Evolutionary conservation across 2,329 filamentous ascomycete species (phyloP).

Genomic region (Zymoseptoria ardabiliae): DNA sequence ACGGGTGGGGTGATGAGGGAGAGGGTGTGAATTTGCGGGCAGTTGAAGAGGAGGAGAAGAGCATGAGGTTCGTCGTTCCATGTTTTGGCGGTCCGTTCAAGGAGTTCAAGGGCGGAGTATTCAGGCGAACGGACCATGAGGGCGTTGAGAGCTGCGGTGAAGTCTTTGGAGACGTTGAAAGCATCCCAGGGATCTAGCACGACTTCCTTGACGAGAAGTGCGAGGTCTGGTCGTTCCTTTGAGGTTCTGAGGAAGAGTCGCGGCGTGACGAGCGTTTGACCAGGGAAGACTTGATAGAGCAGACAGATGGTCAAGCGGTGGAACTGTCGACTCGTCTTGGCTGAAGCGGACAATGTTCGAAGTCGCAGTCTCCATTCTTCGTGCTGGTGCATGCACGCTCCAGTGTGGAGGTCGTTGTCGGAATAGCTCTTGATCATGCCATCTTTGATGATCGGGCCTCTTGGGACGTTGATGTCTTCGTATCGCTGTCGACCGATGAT

Average conservation of each 20-base stretch:
- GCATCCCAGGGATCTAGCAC: constrained; percentile 4
- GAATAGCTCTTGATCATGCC: background rate
- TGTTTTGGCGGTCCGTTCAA: background rate
- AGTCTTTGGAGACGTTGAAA: background rate
- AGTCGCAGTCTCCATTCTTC: constrained; percentile 1
- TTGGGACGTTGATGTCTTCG: constrained; percentile 4
- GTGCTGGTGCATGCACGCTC: constrained; percentile 3
- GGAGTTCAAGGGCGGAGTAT: background rate
- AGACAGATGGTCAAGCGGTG: background rate
- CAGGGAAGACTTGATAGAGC: constrained; percentile 3
- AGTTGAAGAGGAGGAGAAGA: constrained; percentile 1
- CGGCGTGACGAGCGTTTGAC: constrained; percentile 4
- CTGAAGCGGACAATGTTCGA: constrained; percentile 3
- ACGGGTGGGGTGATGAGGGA: background rate
- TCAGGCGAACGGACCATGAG: background rate
- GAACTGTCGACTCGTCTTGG: background rate
- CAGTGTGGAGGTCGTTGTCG: constrained; percentile 5
- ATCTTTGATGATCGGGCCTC: constrained; percentile 1
- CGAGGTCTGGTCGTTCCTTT: background rate
- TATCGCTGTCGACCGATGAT: constrained; percentile 4
- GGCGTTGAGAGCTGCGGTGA: background rate
- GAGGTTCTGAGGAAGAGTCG: constrained; percentile 2
- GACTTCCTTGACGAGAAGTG: constrained; percentile 1
- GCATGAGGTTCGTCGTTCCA: constrained; percentile 3
- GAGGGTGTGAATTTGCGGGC: background rate